Conservation (phyloP, 208 protist species). For the Endotrypanum monterogeii region DNA sequence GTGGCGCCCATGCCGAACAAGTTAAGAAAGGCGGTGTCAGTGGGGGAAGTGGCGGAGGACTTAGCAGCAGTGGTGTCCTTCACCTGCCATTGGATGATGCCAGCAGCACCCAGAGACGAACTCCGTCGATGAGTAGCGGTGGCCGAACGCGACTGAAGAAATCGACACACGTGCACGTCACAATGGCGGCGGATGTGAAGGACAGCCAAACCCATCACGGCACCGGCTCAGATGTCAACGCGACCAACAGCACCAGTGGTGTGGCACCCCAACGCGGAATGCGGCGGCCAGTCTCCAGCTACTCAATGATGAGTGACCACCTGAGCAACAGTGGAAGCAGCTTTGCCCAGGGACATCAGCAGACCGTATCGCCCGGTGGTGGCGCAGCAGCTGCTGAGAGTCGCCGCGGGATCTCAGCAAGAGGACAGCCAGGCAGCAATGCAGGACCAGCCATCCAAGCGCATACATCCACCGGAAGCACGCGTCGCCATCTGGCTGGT, state of each 20-base stretch:
- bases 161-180: constrained; percentile 22
- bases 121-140: background rate
- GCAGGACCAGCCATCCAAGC: constrained; percentile 17
- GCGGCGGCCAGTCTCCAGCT: constrained; percentile 33
- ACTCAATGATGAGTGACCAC: constrained; percentile 26
- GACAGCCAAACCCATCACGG: constrained; percentile 7
- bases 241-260: constrained; percentile 9
- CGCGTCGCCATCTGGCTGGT: constrained; percentile 10
- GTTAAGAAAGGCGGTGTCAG: background rate
- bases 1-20: constrained; percentile 1
- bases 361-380: constrained; percentile 1
- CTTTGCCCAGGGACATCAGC: background rate
- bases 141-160: constrained; percentile 22
- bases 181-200: constrained; percentile 19
- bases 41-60: background rate
- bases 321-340: background rate
- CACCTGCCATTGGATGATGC: constrained; percentile 10
- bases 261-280: constrained; percentile 46
- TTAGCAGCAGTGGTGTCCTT: constrained; percentile 3
- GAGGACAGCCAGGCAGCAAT: background rate
- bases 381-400: constrained; percentile 7
- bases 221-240: background rate
- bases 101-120: background rate
- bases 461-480: constrained; percentile 20
- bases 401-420: constrained; percentile 3